These are phyloP conservation scores for Miamiensis avidus DNA, from an alignment of 169 alveolate species.

Conservation along the genomic window DNA sequence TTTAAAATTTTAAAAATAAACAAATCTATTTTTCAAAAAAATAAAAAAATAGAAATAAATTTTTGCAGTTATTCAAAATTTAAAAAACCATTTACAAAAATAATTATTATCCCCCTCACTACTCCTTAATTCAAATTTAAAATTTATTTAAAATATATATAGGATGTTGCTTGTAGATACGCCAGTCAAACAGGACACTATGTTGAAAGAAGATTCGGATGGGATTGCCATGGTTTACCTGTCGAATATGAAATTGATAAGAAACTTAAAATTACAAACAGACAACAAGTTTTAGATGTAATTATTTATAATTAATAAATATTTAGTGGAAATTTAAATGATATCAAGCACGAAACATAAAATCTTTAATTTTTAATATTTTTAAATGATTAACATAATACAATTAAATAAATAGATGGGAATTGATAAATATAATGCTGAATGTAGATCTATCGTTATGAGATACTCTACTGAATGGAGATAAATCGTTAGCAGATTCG, in stretches of 20 bases:
- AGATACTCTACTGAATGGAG: constrained; percentile 96
- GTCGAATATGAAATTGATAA: constrained; percentile 98
- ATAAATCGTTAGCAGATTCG: constrained; percentile 90
- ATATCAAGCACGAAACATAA: too few relatives aligned
- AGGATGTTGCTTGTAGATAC: constrained; percentile 98
- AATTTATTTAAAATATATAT: neutral
- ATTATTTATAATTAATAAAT: neutral
- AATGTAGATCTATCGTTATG: constrained; percentile 95
- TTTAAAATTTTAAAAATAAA: neutral
- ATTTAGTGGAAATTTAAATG: too few relatives aligned
- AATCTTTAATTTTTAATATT: too few relatives aligned
- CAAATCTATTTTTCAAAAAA: neutral
- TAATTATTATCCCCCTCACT: neutral
- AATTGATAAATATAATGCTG: constrained; percentile 84
- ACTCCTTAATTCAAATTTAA: neutral
- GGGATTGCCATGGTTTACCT: constrained; percentile 99
- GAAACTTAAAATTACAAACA: constrained; percentile 86
- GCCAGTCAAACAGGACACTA: constrained; percentile 96
- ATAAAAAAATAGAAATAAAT: neutral
- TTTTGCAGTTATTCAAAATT: neutral
- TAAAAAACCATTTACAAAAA: neutral
- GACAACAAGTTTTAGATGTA: constrained; percentile 86
- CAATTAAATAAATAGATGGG: constrained; percentile 76
- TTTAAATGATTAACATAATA: too few relatives aligned
- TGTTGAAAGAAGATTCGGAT: constrained; percentile 98